Evolutionary conservation across 805 yeast genomes (phyloP), one percentile per base, ranked within the genome.

Genomic region (Lachancea meyersii): DNA sequence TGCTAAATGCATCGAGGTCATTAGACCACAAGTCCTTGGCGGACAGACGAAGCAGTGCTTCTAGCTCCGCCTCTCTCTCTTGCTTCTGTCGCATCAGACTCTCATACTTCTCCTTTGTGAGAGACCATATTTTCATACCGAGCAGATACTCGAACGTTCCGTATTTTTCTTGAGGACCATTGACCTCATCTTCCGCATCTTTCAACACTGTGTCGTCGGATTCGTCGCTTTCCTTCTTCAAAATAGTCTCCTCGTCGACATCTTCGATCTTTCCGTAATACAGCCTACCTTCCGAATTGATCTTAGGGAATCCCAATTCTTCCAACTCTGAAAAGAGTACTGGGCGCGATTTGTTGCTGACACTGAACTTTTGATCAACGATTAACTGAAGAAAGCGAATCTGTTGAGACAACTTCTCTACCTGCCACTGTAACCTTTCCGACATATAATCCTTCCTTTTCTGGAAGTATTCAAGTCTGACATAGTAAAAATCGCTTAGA

Each of bases 81-180:
- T 79, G 86, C 47, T 78, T 75, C 59, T 89, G 94, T 41, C 73
- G 72, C 54, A 88, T 68, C 50, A 93, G 69, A 51, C 76, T 80
- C 55, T 86, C 89, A 58, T 89, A 93, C 53, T 93, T 76, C 65
- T 93, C 98, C 45, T 73, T 74, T 0, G 98, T 91, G 58, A 93
- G 76, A 30, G 96, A 83, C 93, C 96, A 87, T 50, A 93, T 80
- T 27, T 88, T 77, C 96, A 93, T 85, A 41, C 93, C 94, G 41
- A 93, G 71, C 49, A 93, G 71, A 54, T 93, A 93, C 56, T 93
- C 97, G 63, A 79, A 91, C 5, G 81, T 71, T 8, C 87, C 76
- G 40, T 73, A 72, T 13, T 76, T 65, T 19, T 79, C 82, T 38
- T 57, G 75, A 61, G 62, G 70, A 13, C 65, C 62, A 37, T 69